phyloP scores from a whole-genome alignment of 768 basidiomycete species.

The Amanita inopinata region DNA sequence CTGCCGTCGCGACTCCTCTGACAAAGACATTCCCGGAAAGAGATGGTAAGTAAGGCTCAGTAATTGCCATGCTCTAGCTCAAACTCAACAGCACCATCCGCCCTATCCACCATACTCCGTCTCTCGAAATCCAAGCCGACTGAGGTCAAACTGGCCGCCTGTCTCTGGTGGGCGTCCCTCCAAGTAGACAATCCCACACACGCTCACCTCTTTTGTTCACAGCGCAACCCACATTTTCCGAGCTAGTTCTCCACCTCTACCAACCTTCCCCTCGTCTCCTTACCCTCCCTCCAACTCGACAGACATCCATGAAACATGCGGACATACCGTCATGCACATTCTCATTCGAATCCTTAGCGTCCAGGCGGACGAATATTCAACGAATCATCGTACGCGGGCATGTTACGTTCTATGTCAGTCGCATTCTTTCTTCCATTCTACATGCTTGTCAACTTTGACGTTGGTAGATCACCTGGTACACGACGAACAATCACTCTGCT shows the following conservation, averaged over 20 bases:
- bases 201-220: background rate
- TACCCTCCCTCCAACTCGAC: conserved; percentile 11
- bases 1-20: conserved; percentile 38
- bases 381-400: conserved; percentile 43
- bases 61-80: background rate
- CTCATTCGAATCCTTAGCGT: conserved; percentile 50
- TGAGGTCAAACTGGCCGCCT: conserved; percentile 62
- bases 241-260: conserved; percentile 25
- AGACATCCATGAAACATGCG: conserved; percentile 22
- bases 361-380: conserved; percentile 25
- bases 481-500: conserved; percentile 60
- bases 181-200: background rate
- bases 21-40: conserved; percentile 32
- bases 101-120: conserved; percentile 34
- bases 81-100: conserved; percentile 20
- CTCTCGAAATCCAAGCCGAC: conserved; percentile 48
- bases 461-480: conserved; percentile 51
- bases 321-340: conserved; percentile 59
- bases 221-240: conserved; percentile 59
- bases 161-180: conserved; percentile 42
- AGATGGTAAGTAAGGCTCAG: conserved; percentile 20
- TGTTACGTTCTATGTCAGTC: conserved; percentile 64
- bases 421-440: conserved; percentile 5
- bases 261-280: conserved; percentile 12
- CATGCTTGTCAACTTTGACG: background rate